Evolutionary conservation across 2,329 filamentous ascomycete genomes (phyloP).

Genomic region (Tothia fuscella): DNA sequence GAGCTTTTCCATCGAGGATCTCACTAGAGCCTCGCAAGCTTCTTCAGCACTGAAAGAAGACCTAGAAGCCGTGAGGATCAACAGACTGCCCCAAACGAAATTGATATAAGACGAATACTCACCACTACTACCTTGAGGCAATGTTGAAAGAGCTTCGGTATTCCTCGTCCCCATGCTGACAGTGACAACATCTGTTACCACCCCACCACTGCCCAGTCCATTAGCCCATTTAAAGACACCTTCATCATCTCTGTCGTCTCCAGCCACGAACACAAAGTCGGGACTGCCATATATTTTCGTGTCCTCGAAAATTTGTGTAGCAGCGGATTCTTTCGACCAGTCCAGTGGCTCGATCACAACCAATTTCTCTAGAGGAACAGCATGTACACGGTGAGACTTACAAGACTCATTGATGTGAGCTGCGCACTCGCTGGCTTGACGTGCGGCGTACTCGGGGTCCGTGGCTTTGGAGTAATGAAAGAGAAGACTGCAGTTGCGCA

Average conservation of each 20-base stretch:
- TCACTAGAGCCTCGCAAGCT: constrained; percentile 20
- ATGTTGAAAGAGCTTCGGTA: constrained; percentile 72
- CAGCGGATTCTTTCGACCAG: constrained; percentile 80
- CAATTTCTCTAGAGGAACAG: constrained; percentile 66
- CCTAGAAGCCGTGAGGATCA: constrained; percentile 21
- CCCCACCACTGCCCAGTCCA: constrained; percentile 43
- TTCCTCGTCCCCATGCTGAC: constrained; percentile 79
- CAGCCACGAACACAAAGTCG: constrained; percentile 81
- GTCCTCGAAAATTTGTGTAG: constrained; percentile 51
- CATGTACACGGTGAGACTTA: constrained; percentile 70
- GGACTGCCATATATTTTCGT: constrained; percentile 32
- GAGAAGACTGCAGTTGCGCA: constrained; percentile 80
- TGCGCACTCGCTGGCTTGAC: constrained; percentile 79
- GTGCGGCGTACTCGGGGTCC: constrained; percentile 60
- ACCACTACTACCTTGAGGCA: constrained; percentile 90
- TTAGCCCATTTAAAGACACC: constrained; percentile 94
- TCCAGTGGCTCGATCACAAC: constrained; percentile 76
- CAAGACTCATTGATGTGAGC: constrained; percentile 94
- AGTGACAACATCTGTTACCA: constrained; percentile 54
- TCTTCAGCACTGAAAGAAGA: constrained; percentile 42
- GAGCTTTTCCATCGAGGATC: too few relatives aligned
- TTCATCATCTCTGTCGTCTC: constrained; percentile 87
- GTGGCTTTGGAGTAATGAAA: constrained; percentile 74
- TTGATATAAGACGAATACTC: constrained; percentile 31
- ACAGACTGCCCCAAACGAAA: not conserved